phyloP scores from a whole-genome alignment of 163 green algal species.

The Botryococcus braunii region DNA sequence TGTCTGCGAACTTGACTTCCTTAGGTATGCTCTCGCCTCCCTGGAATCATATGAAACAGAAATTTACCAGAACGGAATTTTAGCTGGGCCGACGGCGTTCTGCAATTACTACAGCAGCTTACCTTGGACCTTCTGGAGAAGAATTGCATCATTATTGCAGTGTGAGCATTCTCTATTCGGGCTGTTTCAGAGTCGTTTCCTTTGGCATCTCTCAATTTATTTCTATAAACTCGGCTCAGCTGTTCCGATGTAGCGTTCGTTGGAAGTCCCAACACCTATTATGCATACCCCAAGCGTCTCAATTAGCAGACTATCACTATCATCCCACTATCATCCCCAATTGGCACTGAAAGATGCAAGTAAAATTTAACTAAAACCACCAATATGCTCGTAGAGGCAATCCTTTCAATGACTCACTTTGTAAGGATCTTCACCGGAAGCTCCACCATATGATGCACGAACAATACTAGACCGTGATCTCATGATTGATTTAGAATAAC shows the following conservation, averaged over 20 bases:
- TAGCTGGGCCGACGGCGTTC: background rate
- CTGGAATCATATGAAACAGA: constrained; percentile 5
- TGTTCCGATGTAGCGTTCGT: constrained; percentile 26
- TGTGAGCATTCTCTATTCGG: constrained; percentile 48
- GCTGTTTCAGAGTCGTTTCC: constrained; percentile 24
- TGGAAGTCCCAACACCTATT: constrained; percentile 41
- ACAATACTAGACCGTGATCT: background rate
- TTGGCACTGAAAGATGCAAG: background rate
- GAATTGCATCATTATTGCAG: constrained; percentile 47
- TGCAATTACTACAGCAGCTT: background rate
- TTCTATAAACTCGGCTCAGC: constrained; percentile 45
- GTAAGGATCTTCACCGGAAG: constrained; percentile 13
- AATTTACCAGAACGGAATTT: background rate
- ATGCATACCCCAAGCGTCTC: background rate
- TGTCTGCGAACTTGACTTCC: constrained; percentile 50
- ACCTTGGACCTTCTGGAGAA: constrained; percentile 35
- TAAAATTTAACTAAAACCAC: background rate
- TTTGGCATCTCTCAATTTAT: constrained; percentile 23
- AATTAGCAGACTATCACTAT: background rate
- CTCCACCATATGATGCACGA: background rate
- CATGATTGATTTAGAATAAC: background rate
- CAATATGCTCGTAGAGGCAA: background rate
- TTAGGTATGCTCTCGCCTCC: constrained; percentile 29
- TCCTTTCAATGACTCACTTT: constrained; percentile 5
- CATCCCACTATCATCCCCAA: too few species aligned